Evolutionary conservation across 2,329 filamentous ascomycete species (phyloP).

Genomic region (Diaporthe longicolla): DNA sequence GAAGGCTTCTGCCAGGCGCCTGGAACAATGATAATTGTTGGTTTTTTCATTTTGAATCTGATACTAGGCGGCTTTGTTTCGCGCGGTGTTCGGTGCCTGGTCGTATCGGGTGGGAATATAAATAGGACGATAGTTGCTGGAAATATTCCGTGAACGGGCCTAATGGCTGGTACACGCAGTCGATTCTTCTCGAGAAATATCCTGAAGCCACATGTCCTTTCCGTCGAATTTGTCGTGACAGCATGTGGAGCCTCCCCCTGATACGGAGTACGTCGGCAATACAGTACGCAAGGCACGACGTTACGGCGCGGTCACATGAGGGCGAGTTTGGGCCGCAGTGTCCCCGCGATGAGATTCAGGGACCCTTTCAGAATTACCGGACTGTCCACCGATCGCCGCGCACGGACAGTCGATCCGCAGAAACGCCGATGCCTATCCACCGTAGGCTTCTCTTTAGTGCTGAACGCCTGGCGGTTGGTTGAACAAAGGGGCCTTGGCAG

Average conservation of each 20-base stretch:
- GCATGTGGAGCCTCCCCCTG: background rate
- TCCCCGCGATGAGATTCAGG: background rate
- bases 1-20: slow-evolving; percentile 33
- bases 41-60: background rate
- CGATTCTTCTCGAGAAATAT: background rate
- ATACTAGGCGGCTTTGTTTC: no score
- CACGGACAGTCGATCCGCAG: background rate
- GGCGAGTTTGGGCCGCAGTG: background rate
- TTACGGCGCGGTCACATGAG: background rate
- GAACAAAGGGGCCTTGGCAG: background rate
- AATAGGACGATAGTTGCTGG: no score
- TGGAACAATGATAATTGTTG: slow-evolving; percentile 30
- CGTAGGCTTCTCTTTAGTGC: background rate
- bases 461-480: background rate
- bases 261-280: background rate
- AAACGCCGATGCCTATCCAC: background rate
- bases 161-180: background rate
- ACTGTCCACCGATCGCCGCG: slow-evolving; percentile 2
- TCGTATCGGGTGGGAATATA: background rate
- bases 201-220: background rate
- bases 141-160: background rate
- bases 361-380: background rate
- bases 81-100: no score
- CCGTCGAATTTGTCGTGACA: no score
- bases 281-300: background rate